Percentiles rank a stretch among this genome's conserved stretches.
phyloP scores from a whole-genome alignment of 2,329 filamentous ascomycete genomes.

The Lecanosticta acicola region DNA sequence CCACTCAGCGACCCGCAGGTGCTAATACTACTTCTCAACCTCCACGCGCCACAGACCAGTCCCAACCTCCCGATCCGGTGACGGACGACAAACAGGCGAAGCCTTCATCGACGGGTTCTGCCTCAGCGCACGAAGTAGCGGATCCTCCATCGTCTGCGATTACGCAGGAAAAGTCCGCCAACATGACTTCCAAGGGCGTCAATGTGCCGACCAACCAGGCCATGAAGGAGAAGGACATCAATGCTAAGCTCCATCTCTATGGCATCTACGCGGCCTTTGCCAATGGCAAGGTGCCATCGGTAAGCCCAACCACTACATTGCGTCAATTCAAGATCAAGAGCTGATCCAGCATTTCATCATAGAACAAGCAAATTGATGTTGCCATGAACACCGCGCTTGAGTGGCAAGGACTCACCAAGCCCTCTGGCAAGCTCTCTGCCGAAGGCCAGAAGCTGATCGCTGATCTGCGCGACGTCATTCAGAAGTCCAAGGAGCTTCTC shows the following conservation, averaged over 20 bases:
- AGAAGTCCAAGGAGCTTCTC: constrained; percentile 76
- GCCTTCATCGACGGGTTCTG: not conserved
- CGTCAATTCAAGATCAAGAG: too few relatives aligned
- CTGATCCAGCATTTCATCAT: too few relatives aligned
- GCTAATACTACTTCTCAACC: not conserved
- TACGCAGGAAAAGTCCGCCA: constrained; percentile 11
- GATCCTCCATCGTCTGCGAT: not conserved
- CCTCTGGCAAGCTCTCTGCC: constrained; percentile 69
- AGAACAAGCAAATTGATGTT: constrained; percentile 95
- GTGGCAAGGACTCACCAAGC: constrained; percentile 63
- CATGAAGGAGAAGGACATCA: constrained; percentile 78
- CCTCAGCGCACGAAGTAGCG: not conserved
- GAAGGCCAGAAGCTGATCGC: constrained; percentile 75
- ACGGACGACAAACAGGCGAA: not conserved
- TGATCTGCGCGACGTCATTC: constrained; percentile 73
- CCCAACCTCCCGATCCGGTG: not conserved
- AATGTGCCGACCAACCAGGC: constrained; percentile 69
- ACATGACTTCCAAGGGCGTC: constrained; percentile 43
- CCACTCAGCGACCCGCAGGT: not conserved
- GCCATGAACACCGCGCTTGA: constrained; percentile 82
- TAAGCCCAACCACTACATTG: constrained; percentile 43
- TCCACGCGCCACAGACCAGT: not conserved
- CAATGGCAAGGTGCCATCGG: constrained; percentile 83
- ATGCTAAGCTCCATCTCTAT: constrained; percentile 89
- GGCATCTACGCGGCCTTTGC: constrained; percentile 84